These are phyloP conservation scores for Bremia lactucae DNA, from an alignment of 352 stramenopile species.

Conservation along the genomic window DNA sequence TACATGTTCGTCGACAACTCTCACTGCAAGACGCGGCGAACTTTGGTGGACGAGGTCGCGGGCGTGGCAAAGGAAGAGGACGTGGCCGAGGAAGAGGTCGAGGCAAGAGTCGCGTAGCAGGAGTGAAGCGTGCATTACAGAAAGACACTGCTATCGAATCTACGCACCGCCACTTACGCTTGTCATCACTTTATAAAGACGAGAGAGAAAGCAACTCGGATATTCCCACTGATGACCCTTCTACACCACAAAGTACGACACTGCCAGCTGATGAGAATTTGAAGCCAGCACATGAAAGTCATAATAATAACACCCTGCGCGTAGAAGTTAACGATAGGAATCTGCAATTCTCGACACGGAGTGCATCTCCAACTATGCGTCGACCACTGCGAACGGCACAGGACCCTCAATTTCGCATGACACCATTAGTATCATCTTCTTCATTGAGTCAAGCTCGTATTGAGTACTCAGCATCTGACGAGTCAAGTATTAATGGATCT, in stretches of 20 bases:
- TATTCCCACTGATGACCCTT: constrained; percentile 9
- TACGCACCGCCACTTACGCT: constrained; percentile 6
- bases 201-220: constrained; percentile 2
- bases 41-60: constrained; percentile 5
- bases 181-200: constrained; percentile 10
- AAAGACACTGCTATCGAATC: constrained; percentile 9
- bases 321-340: constrained; percentile 12
- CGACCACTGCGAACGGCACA: constrained; percentile 16
- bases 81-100: constrained; percentile 15
- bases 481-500: constrained; percentile 3
- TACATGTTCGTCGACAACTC: constrained; percentile 19
- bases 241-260: constrained; percentile 5
- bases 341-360: constrained; percentile 8
- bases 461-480: constrained; percentile 12
- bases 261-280: constrained; percentile 5
- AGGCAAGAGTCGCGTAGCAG: constrained; percentile 10
- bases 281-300: constrained; percentile 11
- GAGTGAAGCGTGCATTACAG: constrained; percentile 16
- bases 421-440: constrained; percentile 4
- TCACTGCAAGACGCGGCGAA: constrained; percentile 8
- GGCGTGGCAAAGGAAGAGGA: constrained; percentile 12
- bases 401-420: constrained; percentile 19
- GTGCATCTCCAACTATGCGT: constrained; percentile 10
- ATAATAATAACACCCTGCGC: constrained; percentile 12
- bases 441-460: constrained; percentile 8